Percentiles rank a stretch among this genome's conserved stretches.
These are phyloP conservation scores for Talinum fruticosum DNA, from an alignment of 148 eudicot genomes.

Conservation along the genomic window DNA sequence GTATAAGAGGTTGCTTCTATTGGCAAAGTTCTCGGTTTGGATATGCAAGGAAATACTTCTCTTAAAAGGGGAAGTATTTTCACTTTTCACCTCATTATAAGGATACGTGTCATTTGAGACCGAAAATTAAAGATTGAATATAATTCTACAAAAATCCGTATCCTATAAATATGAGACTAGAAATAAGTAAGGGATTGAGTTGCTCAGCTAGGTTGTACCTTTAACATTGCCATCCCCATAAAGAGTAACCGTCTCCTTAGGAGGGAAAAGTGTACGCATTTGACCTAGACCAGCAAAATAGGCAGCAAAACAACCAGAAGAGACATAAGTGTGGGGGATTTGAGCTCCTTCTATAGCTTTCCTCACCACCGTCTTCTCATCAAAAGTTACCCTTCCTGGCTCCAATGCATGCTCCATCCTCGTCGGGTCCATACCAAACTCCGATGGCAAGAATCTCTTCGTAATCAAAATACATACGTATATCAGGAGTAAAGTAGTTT, in stretches of 20 bases:
- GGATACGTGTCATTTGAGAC: too few species aligned
- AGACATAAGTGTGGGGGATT: constrained; percentile 63
- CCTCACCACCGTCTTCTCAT: constrained; percentile 67
- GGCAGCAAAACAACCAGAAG: constrained; percentile 63
- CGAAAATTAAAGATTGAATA: too few species aligned
- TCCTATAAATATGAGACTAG: too few species aligned
- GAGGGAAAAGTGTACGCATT: constrained; percentile 46
- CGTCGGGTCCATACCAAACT: constrained; percentile 69
- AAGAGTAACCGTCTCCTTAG: constrained; percentile 43
- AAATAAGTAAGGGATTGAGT: too few species aligned
- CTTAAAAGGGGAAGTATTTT: too few species aligned
- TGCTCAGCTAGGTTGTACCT: constrained; percentile 40
- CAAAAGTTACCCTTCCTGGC: constrained; percentile 62
- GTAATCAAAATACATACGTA: not conserved
- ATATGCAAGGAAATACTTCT: too few species aligned
- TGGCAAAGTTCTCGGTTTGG: too few species aligned
- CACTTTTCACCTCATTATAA: too few species aligned
- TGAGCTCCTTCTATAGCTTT: constrained; percentile 63
- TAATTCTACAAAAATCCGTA: too few species aligned
- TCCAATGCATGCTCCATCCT: constrained; percentile 61
- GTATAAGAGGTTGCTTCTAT: too few species aligned
- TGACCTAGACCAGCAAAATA: constrained; percentile 68
- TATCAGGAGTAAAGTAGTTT: too few species aligned
- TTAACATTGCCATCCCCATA: constrained; percentile 65
- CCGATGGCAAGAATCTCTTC: constrained; percentile 80